These are phyloP conservation scores for Nicotiana tabacum DNA, from an alignment of 257 asterid genomes.

Conservation along the genomic window DNA sequence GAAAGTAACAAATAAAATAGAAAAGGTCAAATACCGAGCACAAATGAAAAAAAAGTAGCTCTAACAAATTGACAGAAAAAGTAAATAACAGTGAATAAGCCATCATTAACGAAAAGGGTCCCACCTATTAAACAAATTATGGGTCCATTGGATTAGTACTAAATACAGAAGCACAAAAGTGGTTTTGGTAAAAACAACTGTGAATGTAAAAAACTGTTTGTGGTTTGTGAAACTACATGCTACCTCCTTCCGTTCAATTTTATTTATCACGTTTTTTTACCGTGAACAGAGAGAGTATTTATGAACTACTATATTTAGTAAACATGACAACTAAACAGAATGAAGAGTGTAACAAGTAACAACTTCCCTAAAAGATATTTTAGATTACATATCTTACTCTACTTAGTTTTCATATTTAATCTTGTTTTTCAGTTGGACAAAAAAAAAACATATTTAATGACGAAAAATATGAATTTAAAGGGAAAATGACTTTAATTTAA, in stretches of 20 bases:
- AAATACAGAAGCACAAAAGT: slow-evolving; percentile 7
- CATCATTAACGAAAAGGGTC: not conserved
- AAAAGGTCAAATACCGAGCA: not conserved
- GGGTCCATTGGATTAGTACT: not conserved
- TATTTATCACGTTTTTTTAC: no score
- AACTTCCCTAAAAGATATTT: no score
- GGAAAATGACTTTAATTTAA: not conserved
- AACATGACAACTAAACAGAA: no score
- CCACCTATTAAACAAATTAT: not conserved
- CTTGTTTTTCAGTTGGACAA: no score
- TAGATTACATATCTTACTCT: no score
- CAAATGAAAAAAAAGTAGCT: not conserved
- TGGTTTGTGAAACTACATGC: not conserved
- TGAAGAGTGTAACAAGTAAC: no score
- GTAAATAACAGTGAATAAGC: not conserved
- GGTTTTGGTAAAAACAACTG: not conserved
- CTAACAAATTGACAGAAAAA: not conserved
- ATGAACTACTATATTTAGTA: no score
- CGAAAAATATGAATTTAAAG: not conserved
- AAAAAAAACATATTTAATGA: no score
- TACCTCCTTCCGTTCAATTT: no score
- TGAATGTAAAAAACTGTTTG: not conserved
- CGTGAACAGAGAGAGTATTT: no score
- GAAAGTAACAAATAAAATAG: not conserved
- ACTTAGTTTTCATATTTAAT: no score